A percentile compares a stretch with the other conserved stretches of the same genome.
Conservation (phyloP, 163 green algal species). For the Coccomyxa subellipsoidea region DNA sequence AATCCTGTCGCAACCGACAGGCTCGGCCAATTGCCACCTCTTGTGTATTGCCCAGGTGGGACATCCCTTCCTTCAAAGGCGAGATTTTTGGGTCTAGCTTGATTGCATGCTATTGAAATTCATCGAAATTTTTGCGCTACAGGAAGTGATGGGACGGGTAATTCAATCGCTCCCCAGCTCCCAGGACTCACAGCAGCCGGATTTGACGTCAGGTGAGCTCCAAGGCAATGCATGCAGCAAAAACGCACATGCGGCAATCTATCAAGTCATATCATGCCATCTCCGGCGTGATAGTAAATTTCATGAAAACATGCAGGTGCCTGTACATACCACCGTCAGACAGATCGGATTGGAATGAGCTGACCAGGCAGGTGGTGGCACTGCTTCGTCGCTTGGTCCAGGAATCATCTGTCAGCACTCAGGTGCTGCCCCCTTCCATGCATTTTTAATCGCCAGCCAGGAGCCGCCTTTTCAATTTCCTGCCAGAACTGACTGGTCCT, state of each 20-base stretch:
- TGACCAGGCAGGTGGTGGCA: constrained; percentile 10
- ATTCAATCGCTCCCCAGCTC: constrained; percentile 57
- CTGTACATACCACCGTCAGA: constrained; percentile 51
- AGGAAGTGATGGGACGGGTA: constrained; percentile 63
- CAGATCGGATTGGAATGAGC: constrained; percentile 43
- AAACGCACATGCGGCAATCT: too few relatives aligned
- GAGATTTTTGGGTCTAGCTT: too few relatives aligned
- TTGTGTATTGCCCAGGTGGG: neutral
- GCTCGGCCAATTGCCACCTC: neutral
- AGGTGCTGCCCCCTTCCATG: too few relatives aligned
- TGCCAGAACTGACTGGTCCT: too few relatives aligned
- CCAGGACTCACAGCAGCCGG: constrained; percentile 30
- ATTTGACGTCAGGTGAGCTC: constrained; percentile 47
- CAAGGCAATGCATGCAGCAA: too few relatives aligned
- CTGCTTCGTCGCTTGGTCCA: constrained; percentile 23
- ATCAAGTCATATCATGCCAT: too few relatives aligned
- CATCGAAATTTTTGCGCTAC: neutral
- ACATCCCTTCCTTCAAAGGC: too few relatives aligned
- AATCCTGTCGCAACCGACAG: neutral
- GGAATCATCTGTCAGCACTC: neutral
- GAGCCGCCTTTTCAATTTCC: too few relatives aligned
- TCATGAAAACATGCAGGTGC: constrained; percentile 16
- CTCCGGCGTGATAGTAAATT: too few relatives aligned
- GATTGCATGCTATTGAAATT: too few relatives aligned
- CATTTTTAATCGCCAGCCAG: too few relatives aligned